Conservation (phyloP, 768 basidiomycete genomes). For the Tricholoma sp. region DNA sequence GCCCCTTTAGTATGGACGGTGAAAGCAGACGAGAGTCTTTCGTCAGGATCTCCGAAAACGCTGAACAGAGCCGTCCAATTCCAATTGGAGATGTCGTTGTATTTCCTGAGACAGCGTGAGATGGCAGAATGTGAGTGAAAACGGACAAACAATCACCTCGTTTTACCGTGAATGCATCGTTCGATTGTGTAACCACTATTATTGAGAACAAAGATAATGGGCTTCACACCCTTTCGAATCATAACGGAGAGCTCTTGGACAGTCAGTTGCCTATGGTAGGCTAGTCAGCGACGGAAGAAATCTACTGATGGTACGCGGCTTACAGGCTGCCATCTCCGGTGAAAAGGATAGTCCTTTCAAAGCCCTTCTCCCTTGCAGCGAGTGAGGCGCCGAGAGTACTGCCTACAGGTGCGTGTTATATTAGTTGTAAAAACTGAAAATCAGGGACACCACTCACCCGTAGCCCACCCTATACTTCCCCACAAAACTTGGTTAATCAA, state of each 20-base stretch:
- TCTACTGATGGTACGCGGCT: conserved; percentile 20
- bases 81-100: conserved; percentile 87
- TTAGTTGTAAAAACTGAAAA: not conserved
- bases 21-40: conserved; percentile 52
- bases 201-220: conserved; percentile 82
- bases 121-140: not conserved
- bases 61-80: conserved; percentile 63
- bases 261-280: conserved; percentile 54
- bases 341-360: conserved; percentile 75
- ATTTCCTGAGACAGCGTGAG: conserved; percentile 42
- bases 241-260: conserved; percentile 86
- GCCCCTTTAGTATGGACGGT: conserved; percentile 64
- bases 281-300: not conserved
- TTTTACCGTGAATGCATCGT: conserved; percentile 63
- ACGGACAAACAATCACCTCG: conserved; percentile 28
- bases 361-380: conserved; percentile 60
- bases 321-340: conserved; percentile 81
- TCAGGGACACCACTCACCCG: conserved; percentile 40
- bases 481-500: conserved; percentile 79
- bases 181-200: conserved; percentile 89
- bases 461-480: conserved; percentile 91
- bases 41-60: conserved; percentile 50
- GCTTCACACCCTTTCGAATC: conserved; percentile 65
- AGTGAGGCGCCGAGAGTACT: conserved; percentile 75
- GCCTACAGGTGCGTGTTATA: conserved; percentile 24